A percentile compares a stretch with the other conserved stretches of the same genome.
These are phyloP conservation scores for Cyclocybe cylindracea DNA, from an alignment of 768 basidiomycete genomes.

Conservation along the genomic window DNA sequence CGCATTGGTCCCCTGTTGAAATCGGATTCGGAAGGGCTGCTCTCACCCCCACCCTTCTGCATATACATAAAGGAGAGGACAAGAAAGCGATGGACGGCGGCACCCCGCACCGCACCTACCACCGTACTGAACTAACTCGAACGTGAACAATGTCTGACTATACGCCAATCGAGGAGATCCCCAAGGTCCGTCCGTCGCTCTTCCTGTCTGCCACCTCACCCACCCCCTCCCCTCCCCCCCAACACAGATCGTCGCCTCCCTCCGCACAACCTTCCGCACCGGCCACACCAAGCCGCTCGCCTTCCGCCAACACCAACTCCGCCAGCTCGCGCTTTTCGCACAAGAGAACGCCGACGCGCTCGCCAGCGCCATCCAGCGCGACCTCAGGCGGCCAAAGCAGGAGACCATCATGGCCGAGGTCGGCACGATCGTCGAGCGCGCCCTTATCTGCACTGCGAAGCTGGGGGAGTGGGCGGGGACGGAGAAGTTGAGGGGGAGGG, in stretches of 20 bases:
- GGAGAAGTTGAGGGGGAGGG: conserved; percentile 34
- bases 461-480: conserved; percentile 62
- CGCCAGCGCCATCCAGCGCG: conserved; percentile 44
- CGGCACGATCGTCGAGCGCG: conserved; percentile 39
- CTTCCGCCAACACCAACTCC: conserved; percentile 67
- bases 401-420: conserved; percentile 48
- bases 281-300: conserved; percentile 51
- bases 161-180: conserved; percentile 21
- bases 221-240: background rate
- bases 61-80: too few species aligned
- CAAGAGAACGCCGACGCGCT: conserved; percentile 63
- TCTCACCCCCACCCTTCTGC: too few species aligned
- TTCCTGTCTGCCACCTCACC: background rate
- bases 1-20: too few species aligned
- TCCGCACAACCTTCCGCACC: conserved; percentile 49
- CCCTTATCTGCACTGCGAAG: conserved; percentile 43
- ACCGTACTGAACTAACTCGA: fast-evolving
- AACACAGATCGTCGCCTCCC: conserved; percentile 29
- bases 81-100: too few species aligned
- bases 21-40: too few species aligned
- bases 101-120: too few species aligned
- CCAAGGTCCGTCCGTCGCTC: conserved; percentile 9
- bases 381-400: conserved; percentile 50
- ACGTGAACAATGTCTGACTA: conserved; percentile 8
- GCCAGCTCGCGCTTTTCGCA: conserved; percentile 58